A percentile compares a stretch with the other conserved stretches of the same genome.
Evolutionary conservation across 2,329 filamentous ascomycete species (phyloP).

Genomic region (Pseudocercospora fijiensis): DNA sequence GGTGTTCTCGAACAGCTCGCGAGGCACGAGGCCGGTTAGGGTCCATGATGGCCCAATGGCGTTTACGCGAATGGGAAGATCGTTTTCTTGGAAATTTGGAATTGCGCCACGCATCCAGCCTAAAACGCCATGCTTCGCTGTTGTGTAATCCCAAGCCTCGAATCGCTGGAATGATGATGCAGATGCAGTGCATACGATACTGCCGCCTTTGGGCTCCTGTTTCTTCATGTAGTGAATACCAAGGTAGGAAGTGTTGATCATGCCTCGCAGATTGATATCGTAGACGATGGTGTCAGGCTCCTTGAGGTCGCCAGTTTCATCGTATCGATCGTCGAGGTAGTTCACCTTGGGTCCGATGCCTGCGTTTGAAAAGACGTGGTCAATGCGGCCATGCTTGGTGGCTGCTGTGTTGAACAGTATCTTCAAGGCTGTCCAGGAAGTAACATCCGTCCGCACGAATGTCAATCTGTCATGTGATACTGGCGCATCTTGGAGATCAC

Average conservation of each 20-base stretch:
- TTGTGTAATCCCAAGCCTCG: slow-evolving; percentile 54
- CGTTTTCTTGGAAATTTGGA: slow-evolving; percentile 33
- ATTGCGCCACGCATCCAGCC: slow-evolving; percentile 54
- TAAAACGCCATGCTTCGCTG: slow-evolving; percentile 57
- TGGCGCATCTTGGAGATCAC: slow-evolving; percentile 52
- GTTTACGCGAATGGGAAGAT: slow-evolving; percentile 56
- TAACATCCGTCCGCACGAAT: slow-evolving; percentile 52
- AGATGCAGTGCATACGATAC: slow-evolving; percentile 56
- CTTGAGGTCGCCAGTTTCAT: slow-evolving; percentile 36
- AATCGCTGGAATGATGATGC: slow-evolving; percentile 53
- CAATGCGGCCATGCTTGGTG: slow-evolving; percentile 44
- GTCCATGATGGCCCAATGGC: slow-evolving; percentile 58
- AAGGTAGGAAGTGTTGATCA: slow-evolving; percentile 44
- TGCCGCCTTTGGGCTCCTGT: slow-evolving; percentile 44
- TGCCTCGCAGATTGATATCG: slow-evolving; percentile 46
- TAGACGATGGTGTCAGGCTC: slow-evolving; percentile 40
- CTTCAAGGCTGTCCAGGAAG: slow-evolving; percentile 52
- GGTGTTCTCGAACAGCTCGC: slow-evolving; percentile 41
- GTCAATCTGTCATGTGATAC: slow-evolving; percentile 33
- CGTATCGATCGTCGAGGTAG: slow-evolving; percentile 36
- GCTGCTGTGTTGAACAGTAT: slow-evolving; percentile 54
- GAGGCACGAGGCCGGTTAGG: slow-evolving; percentile 49
- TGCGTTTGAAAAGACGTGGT: slow-evolving; percentile 57
- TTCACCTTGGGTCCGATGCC: slow-evolving; percentile 52
- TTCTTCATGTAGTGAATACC: slow-evolving; percentile 50